Percentiles rank a stretch among this genome's conserved stretches.
Evolutionary conservation across 805 yeast genomes (phyloP).

Genomic region (Myxozyma geophila): DNA sequence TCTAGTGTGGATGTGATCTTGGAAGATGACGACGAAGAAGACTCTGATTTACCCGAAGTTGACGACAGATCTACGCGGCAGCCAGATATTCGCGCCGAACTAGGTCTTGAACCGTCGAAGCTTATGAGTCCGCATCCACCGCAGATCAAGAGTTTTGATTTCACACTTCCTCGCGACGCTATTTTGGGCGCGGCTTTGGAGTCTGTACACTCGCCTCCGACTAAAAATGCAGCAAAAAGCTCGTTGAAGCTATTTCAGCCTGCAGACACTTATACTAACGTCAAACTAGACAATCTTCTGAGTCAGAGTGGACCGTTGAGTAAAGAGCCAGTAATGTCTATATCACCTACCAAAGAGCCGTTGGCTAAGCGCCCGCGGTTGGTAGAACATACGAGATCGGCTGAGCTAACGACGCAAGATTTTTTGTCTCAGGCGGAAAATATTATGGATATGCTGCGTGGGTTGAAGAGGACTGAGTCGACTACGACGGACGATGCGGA

Average conservation of each 20-base stretch:
- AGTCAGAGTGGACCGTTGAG: neutral
- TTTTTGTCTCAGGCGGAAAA: conserved; percentile 42
- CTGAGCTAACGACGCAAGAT: conserved; percentile 36
- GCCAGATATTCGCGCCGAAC: conserved; percentile 12
- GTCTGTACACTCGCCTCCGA: neutral
- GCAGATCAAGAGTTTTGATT: conserved; percentile 25
- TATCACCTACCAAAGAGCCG: conserved; percentile 32
- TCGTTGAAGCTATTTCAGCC: conserved; percentile 39
- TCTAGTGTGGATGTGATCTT: neutral
- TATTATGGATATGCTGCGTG: conserved; percentile 38
- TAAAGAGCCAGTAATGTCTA: conserved; percentile 1
- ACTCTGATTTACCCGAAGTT: neutral
- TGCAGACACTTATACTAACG: conserved; percentile 42
- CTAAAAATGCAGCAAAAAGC: conserved; percentile 24
- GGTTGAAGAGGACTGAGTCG: conserved; percentile 20
- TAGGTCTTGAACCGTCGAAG: conserved; percentile 19
- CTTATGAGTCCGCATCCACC: conserved; percentile 32
- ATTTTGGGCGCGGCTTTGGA: neutral
- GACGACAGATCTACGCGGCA: conserved; percentile 15
- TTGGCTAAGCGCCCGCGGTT: conserved; percentile 26
- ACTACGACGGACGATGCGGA: conserved; percentile 25
- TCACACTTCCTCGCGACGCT: conserved; percentile 10
- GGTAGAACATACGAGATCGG: neutral
- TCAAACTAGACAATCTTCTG: conserved; percentile 39
- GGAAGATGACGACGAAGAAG: conserved; percentile 11